phyloP scores from a whole-genome alignment of 768 basidiomycete genomes.

The Termitomyces sp. region DNA sequence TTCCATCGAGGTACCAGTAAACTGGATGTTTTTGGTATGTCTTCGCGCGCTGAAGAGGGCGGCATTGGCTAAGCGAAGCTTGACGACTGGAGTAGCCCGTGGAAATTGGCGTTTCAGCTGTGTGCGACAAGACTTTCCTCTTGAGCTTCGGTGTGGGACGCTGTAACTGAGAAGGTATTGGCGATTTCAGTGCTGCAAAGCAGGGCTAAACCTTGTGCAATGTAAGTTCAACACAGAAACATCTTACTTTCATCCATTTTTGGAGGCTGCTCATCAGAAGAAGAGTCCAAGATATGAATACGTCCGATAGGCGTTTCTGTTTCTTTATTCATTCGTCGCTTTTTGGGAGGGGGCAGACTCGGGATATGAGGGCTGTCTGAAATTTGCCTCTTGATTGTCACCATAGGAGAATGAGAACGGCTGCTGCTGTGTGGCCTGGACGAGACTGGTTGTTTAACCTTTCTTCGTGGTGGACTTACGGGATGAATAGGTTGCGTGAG shows the following conservation, averaged over 20 bases:
- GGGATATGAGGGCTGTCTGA: not conserved
- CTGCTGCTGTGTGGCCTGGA: not conserved
- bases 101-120: not conserved
- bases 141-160: not conserved
- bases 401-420: not conserved
- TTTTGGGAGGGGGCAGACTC: not conserved
- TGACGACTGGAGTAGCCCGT: not conserved
- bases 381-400: not conserved
- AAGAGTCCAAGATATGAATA: not conserved
- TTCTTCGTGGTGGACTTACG: not conserved
- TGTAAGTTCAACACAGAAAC: not conserved
- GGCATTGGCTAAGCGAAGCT: not conserved
- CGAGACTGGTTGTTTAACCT: not conserved
- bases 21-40: constrained; percentile 3
- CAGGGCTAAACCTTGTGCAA: not conserved
- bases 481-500: constrained; percentile 1
- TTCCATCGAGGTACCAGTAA: constrained; percentile 15
- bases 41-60: not conserved
- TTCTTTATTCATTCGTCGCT: not conserved
- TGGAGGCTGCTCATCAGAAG: not conserved
- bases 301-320: not conserved
- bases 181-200: not conserved
- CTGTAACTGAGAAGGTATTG: not conserved
- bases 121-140: not conserved
- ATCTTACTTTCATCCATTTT: not conserved